phyloP scores from a whole-genome alignment of 225 moss, liverwort and hornwort genomes.

The Asterella californica region DNA sequence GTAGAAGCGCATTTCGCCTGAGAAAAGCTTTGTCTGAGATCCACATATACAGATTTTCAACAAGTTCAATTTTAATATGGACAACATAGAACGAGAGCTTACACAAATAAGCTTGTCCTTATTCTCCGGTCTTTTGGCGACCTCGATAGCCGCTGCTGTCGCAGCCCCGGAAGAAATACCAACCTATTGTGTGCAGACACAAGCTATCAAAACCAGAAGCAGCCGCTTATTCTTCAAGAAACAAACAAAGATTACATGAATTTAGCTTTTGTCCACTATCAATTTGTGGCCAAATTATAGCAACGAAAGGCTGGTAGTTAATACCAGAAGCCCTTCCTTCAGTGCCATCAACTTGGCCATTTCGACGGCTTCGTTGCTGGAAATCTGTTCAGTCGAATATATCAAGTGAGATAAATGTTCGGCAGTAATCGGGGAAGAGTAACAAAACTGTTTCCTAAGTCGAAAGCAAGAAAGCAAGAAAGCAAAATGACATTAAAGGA shows the following conservation, averaged over 20 bases:
- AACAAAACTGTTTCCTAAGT: background rate
- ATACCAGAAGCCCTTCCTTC: constrained; percentile 94
- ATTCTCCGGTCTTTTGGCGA: constrained; percentile 95
- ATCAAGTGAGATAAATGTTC: background rate
- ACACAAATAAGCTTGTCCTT: constrained; percentile 85
- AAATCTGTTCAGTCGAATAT: constrained; percentile 48
- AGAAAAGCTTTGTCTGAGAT: background rate
- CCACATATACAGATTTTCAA: background rate
- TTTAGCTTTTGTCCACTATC: background rate
- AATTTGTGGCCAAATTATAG: background rate
- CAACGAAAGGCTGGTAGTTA: background rate
- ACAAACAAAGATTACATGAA: background rate
- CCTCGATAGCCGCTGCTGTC: constrained; percentile 79
- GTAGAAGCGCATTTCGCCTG: no score
- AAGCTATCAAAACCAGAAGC: background rate
- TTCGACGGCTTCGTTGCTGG: constrained; percentile 89
- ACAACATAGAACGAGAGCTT: constrained; percentile 23
- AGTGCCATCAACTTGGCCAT: constrained; percentile 95
- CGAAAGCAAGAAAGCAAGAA: background rate
- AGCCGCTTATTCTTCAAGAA: background rate
- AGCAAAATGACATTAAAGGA: background rate
- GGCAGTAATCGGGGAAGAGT: background rate
- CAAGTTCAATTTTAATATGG: background rate
- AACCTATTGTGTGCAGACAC: constrained; percentile 43
- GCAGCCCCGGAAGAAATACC: constrained; percentile 99